These are phyloP conservation scores for Hyaloperonospora arabidopsidis DNA, from an alignment of 352 stramenopile genomes.

Conservation along the genomic window DNA sequence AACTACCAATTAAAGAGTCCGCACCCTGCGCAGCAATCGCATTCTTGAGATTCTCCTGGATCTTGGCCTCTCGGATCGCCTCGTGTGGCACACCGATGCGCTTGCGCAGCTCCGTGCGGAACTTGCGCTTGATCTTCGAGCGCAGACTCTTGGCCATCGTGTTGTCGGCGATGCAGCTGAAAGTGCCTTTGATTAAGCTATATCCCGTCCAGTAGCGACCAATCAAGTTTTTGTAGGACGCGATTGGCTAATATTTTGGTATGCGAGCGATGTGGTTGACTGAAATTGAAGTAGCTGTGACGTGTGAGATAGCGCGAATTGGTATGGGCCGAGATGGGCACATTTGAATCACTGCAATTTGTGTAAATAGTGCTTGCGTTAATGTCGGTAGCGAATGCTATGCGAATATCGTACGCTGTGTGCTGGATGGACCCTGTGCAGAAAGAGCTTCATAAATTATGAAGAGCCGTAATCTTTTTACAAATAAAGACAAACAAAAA, in stretches of 20 bases:
- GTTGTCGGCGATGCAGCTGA: background rate
- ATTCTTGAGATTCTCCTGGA: constrained; percentile 83
- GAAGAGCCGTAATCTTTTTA: no score
- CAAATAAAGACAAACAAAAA: no score
- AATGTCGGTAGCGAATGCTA: no score
- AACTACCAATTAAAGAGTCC: background rate
- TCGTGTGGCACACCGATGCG: constrained; percentile 73
- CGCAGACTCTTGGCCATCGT: constrained; percentile 84
- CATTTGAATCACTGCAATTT: no score
- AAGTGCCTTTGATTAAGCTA: no score
- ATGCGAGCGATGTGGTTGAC: constrained; percentile 8
- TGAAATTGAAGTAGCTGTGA: constrained; percentile 14
- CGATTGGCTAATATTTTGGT: constrained; percentile 13
- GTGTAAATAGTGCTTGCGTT: no score
- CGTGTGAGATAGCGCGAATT: constrained; percentile 16
- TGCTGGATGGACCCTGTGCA: no score
- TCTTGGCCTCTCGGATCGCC: constrained; percentile 60
- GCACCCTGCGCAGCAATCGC: constrained; percentile 58
- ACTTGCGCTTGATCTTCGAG: constrained; percentile 87
- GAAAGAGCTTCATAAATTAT: no score
- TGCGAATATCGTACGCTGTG: no score
- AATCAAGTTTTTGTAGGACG: constrained; percentile 17
- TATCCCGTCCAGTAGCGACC: constrained; percentile 7
- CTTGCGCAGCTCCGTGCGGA: constrained; percentile 80
- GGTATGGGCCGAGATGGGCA: no score